Conservation (phyloP, 371 early-diverging fungal genomes). For the Mortierella sp. region DNA sequence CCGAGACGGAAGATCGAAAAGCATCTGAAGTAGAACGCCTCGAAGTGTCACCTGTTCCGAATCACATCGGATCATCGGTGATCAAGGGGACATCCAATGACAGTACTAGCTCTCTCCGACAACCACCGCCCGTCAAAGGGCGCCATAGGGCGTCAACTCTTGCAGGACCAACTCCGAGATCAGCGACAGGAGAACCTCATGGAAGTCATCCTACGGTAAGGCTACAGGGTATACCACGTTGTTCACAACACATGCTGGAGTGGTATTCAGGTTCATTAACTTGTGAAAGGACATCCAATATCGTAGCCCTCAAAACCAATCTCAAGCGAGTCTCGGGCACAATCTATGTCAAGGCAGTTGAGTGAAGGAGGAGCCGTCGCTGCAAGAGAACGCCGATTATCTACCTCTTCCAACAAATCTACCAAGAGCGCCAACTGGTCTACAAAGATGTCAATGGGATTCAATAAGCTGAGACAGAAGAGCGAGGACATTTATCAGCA, state of each 20-base stretch:
- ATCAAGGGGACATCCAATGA: background rate
- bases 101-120: background rate
- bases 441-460: slow-evolving; percentile 30
- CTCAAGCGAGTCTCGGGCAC: slow-evolving; percentile 15
- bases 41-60: background rate
- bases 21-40: slow-evolving; percentile 13
- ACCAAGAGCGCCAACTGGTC: slow-evolving; percentile 37
- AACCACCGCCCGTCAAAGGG: slow-evolving; percentile 12
- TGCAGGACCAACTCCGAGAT: slow-evolving; percentile 15
- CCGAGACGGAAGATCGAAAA: background rate
- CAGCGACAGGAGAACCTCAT: slow-evolving; percentile 3
- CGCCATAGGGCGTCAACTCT: slow-evolving; percentile 38
- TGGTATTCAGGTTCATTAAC: too few relatives aligned
- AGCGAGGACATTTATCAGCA: slow-evolving; percentile 43
- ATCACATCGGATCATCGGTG: background rate
- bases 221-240: too few relatives aligned
- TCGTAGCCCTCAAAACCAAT: slow-evolving; percentile 1
- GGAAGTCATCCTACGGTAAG: slow-evolving; percentile 9
- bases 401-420: slow-evolving; percentile 33
- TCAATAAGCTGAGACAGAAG: slow-evolving; percentile 49
- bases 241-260: too few relatives aligned
- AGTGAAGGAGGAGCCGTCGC: slow-evolving; percentile 29
- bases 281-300: too few relatives aligned
- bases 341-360: slow-evolving; percentile 26
- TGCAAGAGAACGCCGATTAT: slow-evolving; percentile 31